Base-by-base conservation (phyloP, 1,284 basidiomycete genomes). In the Apiotrichum gamsii region DNA sequence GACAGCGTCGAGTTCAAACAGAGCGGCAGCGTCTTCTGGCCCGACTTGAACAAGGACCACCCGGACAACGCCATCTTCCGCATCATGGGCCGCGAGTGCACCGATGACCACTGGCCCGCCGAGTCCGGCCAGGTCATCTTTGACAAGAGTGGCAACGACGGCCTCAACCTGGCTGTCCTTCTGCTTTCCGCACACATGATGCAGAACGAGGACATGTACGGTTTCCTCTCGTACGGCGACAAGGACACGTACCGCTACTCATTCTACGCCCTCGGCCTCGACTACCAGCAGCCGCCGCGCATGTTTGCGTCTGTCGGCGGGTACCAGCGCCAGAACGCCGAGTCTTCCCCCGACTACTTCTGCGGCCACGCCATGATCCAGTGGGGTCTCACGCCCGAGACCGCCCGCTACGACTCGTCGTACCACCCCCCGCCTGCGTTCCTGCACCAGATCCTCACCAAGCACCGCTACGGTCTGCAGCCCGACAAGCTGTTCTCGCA, bases 61-160 rank as follows among this genome's bases (percentile, higher is more conserved):
- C 70, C 74, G 23, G 68, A 74, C 46, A 77, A 77, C 44, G 69
- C 75, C 2, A 73, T 77, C 52, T 77, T 70, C 69, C 64, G 75
- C 13, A 56, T 75, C 19, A 52, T 76, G 19, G 71, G 72, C 20
- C 56, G 66, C 16, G 58, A 65, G 30, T 77, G 76, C 53, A 62
- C 64, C 14, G 71, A 74, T 43, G 55, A 64, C 28, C 69, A 75
- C 45, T 76, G 74, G 74, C 72, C 75, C 23, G 64, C 72, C 16
- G 75, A 76, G 57, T 64, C 75, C 4, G 75, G 72, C 38, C 73
- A 75, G 57, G 58, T 77, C 34, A 52, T 77, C 34, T 70, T 73
- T 45, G 67, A 74, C 62, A 76, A 76, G 59, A 56, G 65, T 5
- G 75, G 65, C 1, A 74, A 75, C 54, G 59, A 70, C 34, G 76